Conservation (phyloP, 495 filamentous ascomycete genomes). For the Neurospora hispaniola region DNA sequence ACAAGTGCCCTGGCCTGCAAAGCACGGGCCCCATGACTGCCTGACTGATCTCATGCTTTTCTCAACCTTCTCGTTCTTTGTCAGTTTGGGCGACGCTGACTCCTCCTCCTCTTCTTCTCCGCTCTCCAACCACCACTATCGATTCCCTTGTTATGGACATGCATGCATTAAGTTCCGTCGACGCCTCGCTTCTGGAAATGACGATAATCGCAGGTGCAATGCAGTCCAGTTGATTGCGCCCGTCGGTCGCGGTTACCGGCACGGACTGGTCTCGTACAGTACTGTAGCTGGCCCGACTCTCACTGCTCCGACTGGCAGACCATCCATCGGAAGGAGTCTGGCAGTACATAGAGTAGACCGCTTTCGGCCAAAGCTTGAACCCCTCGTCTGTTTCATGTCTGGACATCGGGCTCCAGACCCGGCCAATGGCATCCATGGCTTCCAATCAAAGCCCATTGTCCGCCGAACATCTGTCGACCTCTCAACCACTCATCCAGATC, state of each 20-base stretch:
- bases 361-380: slow-evolving; percentile 15
- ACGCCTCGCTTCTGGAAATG: neutral
- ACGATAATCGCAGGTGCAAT: neutral
- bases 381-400: slow-evolving; percentile 34
- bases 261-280: neutral
- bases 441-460: neutral
- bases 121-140: neutral
- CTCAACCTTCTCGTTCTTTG: neutral
- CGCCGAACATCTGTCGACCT: slow-evolving; percentile 11
- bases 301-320: neutral
- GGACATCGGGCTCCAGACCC: slow-evolving; percentile 12
- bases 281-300: neutral
- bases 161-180: neutral
- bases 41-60: neutral
- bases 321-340: neutral
- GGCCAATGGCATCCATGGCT: slow-evolving; percentile 21
- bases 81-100: neutral
- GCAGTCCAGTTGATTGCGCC: neutral
- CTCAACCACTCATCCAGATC: slow-evolving; percentile 19
- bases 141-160: neutral
- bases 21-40: neutral
- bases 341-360: slow-evolving; percentile 1
- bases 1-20: neutral
- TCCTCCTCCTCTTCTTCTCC: neutral
- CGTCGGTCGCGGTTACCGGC: neutral